Conservation (phyloP, 352 stramenopile species). For the Saprolegnia parasitica region DNA sequence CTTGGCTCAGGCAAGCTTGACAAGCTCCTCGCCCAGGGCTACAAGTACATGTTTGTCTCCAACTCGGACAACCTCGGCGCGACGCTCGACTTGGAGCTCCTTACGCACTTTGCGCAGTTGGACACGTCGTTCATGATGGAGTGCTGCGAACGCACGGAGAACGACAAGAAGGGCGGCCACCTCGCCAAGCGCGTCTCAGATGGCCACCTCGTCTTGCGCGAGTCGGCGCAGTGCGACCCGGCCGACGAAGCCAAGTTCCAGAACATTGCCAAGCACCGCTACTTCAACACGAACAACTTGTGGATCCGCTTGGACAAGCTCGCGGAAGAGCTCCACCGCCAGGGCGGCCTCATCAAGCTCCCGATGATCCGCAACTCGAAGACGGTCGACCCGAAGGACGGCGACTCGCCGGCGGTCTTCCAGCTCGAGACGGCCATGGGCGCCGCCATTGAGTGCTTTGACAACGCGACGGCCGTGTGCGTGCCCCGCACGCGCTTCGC, state of each 20-base stretch:
- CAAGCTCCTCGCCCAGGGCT: conserved; percentile 73
- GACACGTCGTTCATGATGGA: conserved; percentile 90
- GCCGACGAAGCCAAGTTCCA: conserved; percentile 78
- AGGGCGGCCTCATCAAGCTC: conserved; percentile 74
- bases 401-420: conserved; percentile 78
- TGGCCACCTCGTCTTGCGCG: conserved; percentile 92
- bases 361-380: conserved; percentile 88
- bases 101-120: conserved; percentile 83
- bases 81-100: conserved; percentile 73
- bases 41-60: conserved; percentile 90
- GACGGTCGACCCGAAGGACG: conserved; percentile 84
- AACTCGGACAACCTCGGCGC: conserved; percentile 87
- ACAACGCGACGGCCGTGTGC: conserved; percentile 78
- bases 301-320: conserved; percentile 87
- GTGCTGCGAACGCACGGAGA: conserved; percentile 96
- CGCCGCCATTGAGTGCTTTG: conserved; percentile 84
- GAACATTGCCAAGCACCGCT: conserved; percentile 84
- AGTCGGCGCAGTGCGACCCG: conserved; percentile 85
- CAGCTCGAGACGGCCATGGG: conserved; percentile 85
- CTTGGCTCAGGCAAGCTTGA: conserved; percentile 80
- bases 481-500: conserved; percentile 85
- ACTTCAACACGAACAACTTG: conserved; percentile 89
- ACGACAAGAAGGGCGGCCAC: conserved; percentile 99
- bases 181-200: conserved; percentile 90
- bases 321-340: conserved; percentile 66